These are phyloP conservation scores for Phytophthora cajani DNA, from an alignment of 352 stramenopile genomes.

Conservation along the genomic window DNA sequence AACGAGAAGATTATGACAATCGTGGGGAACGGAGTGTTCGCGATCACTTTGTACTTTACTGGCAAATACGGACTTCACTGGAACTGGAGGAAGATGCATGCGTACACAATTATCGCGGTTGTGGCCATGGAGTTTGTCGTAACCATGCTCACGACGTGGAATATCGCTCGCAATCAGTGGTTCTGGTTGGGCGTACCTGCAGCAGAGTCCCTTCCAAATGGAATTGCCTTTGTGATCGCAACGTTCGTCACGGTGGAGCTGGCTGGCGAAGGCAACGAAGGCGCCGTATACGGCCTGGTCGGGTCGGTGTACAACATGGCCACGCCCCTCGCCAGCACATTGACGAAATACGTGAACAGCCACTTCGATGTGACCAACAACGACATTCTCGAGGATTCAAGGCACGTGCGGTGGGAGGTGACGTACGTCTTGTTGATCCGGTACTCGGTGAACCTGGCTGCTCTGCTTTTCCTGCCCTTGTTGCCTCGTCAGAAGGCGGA, in stretches of 20 bases:
- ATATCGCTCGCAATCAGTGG: constrained; percentile 53
- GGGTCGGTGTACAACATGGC: constrained; percentile 53
- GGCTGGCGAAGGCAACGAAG: constrained; percentile 51
- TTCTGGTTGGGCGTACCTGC: constrained; percentile 52
- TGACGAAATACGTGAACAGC: constrained; percentile 44
- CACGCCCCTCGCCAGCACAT: constrained; percentile 44
- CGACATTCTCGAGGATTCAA: constrained; percentile 46
- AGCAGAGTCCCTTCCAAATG: constrained; percentile 38
- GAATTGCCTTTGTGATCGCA: constrained; percentile 48
- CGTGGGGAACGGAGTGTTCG: constrained; percentile 40
- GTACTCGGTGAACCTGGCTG: constrained; percentile 41
- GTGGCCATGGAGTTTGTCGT: constrained; percentile 36
- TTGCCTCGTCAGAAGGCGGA: constrained; percentile 55
- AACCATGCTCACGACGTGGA: constrained; percentile 44
- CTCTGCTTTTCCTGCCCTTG: constrained; percentile 40
- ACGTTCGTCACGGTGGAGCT: constrained; percentile 59
- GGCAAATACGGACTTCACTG: constrained; percentile 46
- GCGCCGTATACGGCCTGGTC: constrained; percentile 46
- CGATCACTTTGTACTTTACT: constrained; percentile 35
- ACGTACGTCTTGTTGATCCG: constrained; percentile 54
- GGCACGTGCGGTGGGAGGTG: constrained; percentile 44
- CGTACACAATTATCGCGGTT: constrained; percentile 35
- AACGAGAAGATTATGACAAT: constrained; percentile 46
- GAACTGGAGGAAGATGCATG: constrained; percentile 50
- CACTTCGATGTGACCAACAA: constrained; percentile 49